These are phyloP conservation scores for Penicillium vulpinum DNA, from an alignment of 2,329 filamentous ascomycete genomes.

Conservation along the genomic window DNA sequence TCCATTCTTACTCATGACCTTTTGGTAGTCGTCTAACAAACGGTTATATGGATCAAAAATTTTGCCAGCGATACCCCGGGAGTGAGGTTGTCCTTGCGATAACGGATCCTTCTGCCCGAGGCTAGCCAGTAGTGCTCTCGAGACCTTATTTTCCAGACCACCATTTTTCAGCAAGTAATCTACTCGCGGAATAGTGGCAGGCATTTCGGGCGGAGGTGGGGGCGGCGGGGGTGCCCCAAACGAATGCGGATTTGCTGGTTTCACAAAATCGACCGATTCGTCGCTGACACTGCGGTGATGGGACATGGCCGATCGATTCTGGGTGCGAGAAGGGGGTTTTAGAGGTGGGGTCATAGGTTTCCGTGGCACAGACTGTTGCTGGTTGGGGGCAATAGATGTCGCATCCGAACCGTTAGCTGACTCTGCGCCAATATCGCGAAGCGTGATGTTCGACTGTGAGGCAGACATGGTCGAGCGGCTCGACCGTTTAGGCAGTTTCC, in stretches of 20 bases:
- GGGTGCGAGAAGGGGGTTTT: slow-evolving; percentile 39
- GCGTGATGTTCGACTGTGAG: slow-evolving; percentile 38
- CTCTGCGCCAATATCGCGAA: slow-evolving; percentile 36
- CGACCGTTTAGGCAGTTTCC: slow-evolving; percentile 35
- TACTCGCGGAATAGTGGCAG: slow-evolving; percentile 73
- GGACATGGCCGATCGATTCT: slow-evolving; percentile 35
- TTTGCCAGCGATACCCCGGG: slow-evolving; percentile 66
- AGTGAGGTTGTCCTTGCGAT: slow-evolving; percentile 61
- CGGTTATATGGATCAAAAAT: slow-evolving; percentile 82
- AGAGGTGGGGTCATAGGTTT: slow-evolving; percentile 32
- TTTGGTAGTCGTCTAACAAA: slow-evolving; percentile 80
- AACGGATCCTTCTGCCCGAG: slow-evolving; percentile 55
- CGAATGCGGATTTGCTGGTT: slow-evolving; percentile 30
- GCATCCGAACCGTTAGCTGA: slow-evolving; percentile 47
- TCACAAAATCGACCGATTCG: slow-evolving; percentile 37
- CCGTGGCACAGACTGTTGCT: slow-evolving; percentile 35
- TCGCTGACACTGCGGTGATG: slow-evolving; percentile 38
- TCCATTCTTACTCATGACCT: slow-evolving; percentile 77
- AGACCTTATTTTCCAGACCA: slow-evolving; percentile 69
- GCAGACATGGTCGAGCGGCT: slow-evolving; percentile 36
- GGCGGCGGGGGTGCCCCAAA: slow-evolving; percentile 63
- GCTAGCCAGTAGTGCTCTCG: slow-evolving; percentile 66
- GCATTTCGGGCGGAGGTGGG: slow-evolving; percentile 67
- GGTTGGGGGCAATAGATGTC: slow-evolving; percentile 48
- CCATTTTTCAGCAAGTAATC: slow-evolving; percentile 92